phyloP scores from a whole-genome alignment of 2,329 filamentous ascomycete genomes.

The Phialophora verrucosa region DNA sequence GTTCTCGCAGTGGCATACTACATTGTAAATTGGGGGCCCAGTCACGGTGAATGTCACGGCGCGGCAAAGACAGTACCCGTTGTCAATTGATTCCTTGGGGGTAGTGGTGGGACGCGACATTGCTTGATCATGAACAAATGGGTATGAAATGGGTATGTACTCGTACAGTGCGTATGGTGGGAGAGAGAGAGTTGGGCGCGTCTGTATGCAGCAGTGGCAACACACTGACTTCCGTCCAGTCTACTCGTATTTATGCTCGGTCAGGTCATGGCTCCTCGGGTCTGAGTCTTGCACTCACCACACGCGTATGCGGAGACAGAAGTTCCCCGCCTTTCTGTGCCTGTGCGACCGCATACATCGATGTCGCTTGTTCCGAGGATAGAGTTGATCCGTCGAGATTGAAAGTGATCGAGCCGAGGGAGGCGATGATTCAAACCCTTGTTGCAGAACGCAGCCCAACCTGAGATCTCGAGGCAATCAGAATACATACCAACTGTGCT shows the following conservation, averaged over 20 bases:
- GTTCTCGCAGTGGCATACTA: slow-evolving; percentile 34
- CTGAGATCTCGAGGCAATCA: too few relatives aligned
- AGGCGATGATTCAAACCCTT: too few relatives aligned
- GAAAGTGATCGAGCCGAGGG: too few relatives aligned
- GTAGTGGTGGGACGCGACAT: neutral
- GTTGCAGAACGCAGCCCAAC: too few relatives aligned
- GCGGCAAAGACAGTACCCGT: slow-evolving; percentile 32
- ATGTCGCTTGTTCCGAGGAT: too few relatives aligned
- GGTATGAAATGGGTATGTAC: too few relatives aligned
- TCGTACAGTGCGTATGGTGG: neutral
- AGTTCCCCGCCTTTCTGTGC: too few relatives aligned
- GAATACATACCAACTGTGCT: too few relatives aligned
- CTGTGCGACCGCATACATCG: too few relatives aligned
- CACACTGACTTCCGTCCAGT: neutral
- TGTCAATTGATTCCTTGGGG: slow-evolving; percentile 15
- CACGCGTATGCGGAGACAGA: too few relatives aligned
- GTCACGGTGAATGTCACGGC: slow-evolving; percentile 30
- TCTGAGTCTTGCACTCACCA: too few relatives aligned
- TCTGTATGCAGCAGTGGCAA: neutral
- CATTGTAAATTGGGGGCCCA: slow-evolving; percentile 33
- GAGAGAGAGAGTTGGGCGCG: neutral
- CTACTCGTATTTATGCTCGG: neutral
- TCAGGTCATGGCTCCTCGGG: neutral
- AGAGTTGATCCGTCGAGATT: too few relatives aligned
- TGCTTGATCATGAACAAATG: neutral